Percentiles rank a stretch among this genome's conserved stretches.
Conservation (phyloP, 495 filamentous ascomycete genomes). For the Aspergillus asperescens region DNA sequence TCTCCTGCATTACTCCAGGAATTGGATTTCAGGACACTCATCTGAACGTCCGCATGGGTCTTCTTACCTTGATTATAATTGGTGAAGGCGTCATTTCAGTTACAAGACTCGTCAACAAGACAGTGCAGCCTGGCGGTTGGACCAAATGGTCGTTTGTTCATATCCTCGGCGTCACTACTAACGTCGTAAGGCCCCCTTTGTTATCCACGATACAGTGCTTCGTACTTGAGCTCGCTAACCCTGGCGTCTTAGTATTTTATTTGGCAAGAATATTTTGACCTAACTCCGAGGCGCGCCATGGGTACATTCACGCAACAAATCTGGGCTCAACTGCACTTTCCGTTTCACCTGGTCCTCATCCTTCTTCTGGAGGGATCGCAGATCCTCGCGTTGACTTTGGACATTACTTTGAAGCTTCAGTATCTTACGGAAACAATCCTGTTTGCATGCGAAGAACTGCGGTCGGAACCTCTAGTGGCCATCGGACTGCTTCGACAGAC, state of each 20-base stretch:
- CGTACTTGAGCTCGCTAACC: conserved; percentile 12
- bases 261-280: conserved; percentile 69
- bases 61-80: conserved; percentile 64
- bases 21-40: conserved; percentile 62
- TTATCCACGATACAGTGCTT: conserved; percentile 20
- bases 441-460: conserved; percentile 39
- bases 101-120: conserved; percentile 51
- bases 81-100: conserved; percentile 58
- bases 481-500: conserved; percentile 34
- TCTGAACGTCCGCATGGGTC: conserved; percentile 59
- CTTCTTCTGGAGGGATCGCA: conserved; percentile 56
- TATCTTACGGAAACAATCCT: conserved; percentile 37
- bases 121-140: conserved; percentile 50
- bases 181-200: conserved; percentile 40
- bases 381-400: conserved; percentile 37
- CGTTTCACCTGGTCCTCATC: conserved; percentile 61
- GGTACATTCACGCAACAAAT: conserved; percentile 54
- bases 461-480: conserved; percentile 23
- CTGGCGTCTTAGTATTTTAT: conserved; percentile 52
- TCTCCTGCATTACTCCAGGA: conserved; percentile 49
- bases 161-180: conserved; percentile 41
- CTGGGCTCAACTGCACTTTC: conserved; percentile 65
- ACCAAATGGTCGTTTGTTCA: conserved; percentile 46
- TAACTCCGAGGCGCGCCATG: conserved; percentile 30
- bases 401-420: conserved; percentile 36